A percentile compares a stretch with the other conserved stretches of the same genome.
Conservation (phyloP, 371 early-diverging fungal species). For the Mortierella sp. region DNA sequence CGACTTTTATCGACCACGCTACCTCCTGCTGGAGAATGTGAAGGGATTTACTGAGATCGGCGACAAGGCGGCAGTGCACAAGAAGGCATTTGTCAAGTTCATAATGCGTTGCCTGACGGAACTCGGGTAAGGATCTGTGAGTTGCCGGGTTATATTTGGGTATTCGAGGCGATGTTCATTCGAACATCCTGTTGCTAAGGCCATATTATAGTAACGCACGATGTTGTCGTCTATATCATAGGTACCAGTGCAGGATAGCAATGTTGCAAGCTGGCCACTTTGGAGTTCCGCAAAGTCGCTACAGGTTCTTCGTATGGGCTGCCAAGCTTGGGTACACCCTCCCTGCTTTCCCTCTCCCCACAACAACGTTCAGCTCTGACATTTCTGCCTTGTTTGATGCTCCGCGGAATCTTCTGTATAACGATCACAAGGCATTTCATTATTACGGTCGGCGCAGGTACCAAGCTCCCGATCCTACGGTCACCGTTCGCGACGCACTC, state of each 20-base stretch:
- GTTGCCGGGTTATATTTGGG: neutral
- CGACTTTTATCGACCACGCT: conserved; percentile 72
- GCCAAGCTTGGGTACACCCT: conserved; percentile 63
- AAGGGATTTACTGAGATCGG: conserved; percentile 63
- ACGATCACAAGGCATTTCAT: conserved; percentile 33
- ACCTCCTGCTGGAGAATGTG: conserved; percentile 76
- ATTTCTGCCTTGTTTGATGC: conserved; percentile 52
- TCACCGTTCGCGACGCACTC: conserved; percentile 70
- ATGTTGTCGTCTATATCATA: neutral
- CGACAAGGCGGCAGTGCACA: conserved; percentile 60
- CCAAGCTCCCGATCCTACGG: conserved; percentile 65
- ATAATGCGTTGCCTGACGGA: conserved; percentile 70
- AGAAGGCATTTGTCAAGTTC: conserved; percentile 71
- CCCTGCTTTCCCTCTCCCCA: conserved; percentile 68
- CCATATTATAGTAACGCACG: no score
- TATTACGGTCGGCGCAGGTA: conserved; percentile 57
- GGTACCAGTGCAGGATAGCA: conserved; percentile 69
- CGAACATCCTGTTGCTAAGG: no score
- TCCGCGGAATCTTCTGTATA: conserved; percentile 48
- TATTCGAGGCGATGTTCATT: neutral
- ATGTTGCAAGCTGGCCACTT: conserved; percentile 72
- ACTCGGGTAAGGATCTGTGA: conserved; percentile 60
- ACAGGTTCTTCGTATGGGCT: conserved; percentile 73
- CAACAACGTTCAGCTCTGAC: conserved; percentile 58
- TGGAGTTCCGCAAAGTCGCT: conserved; percentile 71